These are phyloP conservation scores for Closterium sp. DNA, from an alignment of 139 green algal species.

Conservation along the genomic window DNA sequence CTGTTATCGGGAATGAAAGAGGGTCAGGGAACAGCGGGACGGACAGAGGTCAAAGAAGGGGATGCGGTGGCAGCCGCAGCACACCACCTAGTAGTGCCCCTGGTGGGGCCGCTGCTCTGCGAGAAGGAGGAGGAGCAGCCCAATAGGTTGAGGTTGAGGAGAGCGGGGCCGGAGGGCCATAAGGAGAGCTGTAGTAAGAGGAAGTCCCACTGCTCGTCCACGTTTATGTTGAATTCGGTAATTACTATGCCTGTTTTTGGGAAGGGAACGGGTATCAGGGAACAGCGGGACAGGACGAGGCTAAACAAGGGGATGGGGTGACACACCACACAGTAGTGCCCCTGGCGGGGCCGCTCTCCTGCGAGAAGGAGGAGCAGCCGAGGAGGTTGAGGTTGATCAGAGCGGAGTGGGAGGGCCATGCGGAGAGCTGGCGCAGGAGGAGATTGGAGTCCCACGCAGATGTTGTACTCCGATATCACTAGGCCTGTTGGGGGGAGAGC, in stretches of 20 bases:
- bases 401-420: background rate
- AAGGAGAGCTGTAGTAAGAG: background rate
- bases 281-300: no score
- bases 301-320: no score
- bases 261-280: no score
- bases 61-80: background rate
- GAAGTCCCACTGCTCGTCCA: background rate
- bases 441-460: background rate
- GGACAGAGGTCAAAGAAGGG: background rate
- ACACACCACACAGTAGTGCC: background rate
- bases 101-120: background rate
- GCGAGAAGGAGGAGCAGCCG: constrained; percentile 2
- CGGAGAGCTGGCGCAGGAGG: background rate
- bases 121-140: constrained; percentile 4
- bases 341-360: background rate
- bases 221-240: constrained; percentile 5
- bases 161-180: background rate
- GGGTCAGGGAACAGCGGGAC: background rate
- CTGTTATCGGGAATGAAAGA: background rate
- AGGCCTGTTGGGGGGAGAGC: no score
- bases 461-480: no score
- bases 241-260: background rate
- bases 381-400: background rate
- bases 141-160: constrained; percentile 7
- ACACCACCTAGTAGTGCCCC: background rate